Evolutionary conservation across 305 asterid species (phyloP).

Genomic region (Plantago lanceolata): DNA sequence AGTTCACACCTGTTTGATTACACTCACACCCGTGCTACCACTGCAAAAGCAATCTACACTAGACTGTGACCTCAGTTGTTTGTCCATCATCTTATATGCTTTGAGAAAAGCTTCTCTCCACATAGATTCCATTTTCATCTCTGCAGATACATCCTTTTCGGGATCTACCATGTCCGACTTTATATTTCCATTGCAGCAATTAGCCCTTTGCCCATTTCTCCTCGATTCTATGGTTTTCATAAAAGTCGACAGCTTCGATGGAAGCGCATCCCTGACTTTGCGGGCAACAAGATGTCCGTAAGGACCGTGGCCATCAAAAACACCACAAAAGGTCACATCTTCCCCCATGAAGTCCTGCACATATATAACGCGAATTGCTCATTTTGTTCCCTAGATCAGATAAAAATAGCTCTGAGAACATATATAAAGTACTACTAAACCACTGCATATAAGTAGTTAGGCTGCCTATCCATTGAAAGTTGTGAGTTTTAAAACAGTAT

Average conservation of each 20-base stretch:
- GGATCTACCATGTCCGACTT: conserved; percentile 62
- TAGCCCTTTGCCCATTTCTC: conserved; percentile 45
- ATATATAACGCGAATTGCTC: neutral
- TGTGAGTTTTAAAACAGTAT: too few species aligned
- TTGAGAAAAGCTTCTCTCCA: conserved; percentile 86
- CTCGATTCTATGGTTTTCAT: conserved; percentile 53
- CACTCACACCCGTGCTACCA: conserved; percentile 82
- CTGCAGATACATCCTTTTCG: conserved; percentile 35
- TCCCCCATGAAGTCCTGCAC: conserved; percentile 14
- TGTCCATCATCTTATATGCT: conserved; percentile 80
- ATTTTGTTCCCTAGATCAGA: neutral
- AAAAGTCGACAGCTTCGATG: conserved; percentile 54
- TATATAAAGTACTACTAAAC: neutral
- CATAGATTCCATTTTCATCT: conserved; percentile 40
- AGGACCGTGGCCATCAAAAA: conserved; percentile 66
- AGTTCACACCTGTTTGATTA: conserved; percentile 64
- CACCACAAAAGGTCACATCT: conserved; percentile 47
- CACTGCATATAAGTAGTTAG: too few species aligned
- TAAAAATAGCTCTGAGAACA: neutral
- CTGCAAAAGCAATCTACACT: conserved; percentile 84
- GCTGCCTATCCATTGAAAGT: too few species aligned
- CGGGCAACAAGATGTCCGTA: conserved; percentile 57
- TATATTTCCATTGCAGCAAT: conserved; percentile 54
- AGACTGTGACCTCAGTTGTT: conserved; percentile 58
- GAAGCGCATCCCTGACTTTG: conserved; percentile 54